Base-by-base conservation (phyloP, 345 rosid species). In the Toxicodendron radicans region DNA sequence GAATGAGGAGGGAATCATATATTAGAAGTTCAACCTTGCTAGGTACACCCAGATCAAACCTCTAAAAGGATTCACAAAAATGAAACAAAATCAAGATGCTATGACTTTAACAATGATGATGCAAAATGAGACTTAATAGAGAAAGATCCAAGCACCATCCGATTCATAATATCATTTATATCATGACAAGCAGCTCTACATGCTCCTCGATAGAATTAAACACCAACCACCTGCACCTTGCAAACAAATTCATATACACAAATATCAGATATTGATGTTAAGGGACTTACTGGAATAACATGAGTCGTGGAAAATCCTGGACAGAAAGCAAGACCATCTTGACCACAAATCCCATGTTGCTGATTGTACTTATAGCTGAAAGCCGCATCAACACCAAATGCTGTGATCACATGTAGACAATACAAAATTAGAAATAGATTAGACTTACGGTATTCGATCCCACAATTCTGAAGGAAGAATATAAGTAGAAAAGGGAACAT, bases 361-460 rank as follows among this genome's bases (percentile, higher is more conserved):
- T 90, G 96, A 83, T 95, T 95, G 81, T 91, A 90, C 81, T 87
- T 90, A 68, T 95, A 95, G 86, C 98, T 91, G 85, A 95, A 95
- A 74, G 88, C 99, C 80, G 98, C 91, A 79, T 95, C 98, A 52
- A 92, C 96, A 58, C 99, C 99, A 81, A 93, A 95, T 18, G 98
- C 97, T 95, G 86, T 49, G 60, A 79, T 48, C 56, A 67, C 58
- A 68, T 18, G 30, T 35, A n/a, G 60, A 73, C 72, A 71, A 20
- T 35, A 48, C 23, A 56, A 13, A 46, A 45, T 35, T 66, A 35
- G 58, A 27, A 63, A 75, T n/a, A 51, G 72, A 65, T 45, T 58
- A 43, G n/a, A 65, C 24, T 30, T 54, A 8, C 38, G 46, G 74
- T 18, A 64, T 52, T 23, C 18, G 75, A 57, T 57, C 46, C 51